Evolutionary conservation across 805 yeast genomes (phyloP).

Genomic region (Grigorovia transvaalensis): DNA sequence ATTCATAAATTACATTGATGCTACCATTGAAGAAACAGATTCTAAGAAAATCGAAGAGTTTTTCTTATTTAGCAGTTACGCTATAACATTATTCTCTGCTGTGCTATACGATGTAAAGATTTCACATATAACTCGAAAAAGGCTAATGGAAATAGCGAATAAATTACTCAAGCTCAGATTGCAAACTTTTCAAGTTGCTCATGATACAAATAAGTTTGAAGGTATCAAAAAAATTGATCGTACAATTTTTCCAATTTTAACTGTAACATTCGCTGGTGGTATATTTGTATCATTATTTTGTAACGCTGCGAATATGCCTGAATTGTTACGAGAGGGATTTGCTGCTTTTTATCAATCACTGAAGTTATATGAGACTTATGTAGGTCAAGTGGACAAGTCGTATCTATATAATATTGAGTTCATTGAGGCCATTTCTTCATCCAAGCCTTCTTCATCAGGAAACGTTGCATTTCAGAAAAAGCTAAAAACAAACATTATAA

Average conservation of each 20-base stretch:
- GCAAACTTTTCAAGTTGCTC: slow-evolving; percentile 18
- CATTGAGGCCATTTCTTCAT: slow-evolving; percentile 37
- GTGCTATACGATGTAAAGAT: slow-evolving; percentile 20
- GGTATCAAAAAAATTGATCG: slow-evolving; percentile 16
- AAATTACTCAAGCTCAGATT: slow-evolving; percentile 30
- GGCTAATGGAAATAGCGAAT: slow-evolving; percentile 29
- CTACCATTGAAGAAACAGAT: slow-evolving; percentile 14
- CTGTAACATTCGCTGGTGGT: slow-evolving; percentile 37
- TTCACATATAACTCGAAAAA: slow-evolving; percentile 24
- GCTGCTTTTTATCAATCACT: slow-evolving; percentile 7
- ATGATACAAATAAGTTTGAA: slow-evolving; percentile 14
- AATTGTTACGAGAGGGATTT: slow-evolving; percentile 5
- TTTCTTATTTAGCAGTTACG: slow-evolving; percentile 21
- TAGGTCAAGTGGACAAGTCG: slow-evolving; percentile 13
- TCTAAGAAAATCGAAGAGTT: slow-evolving; percentile 4
- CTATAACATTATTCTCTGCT: slow-evolving; percentile 29
- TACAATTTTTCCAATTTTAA: slow-evolving; percentile 22
- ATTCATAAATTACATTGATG: slow-evolving; percentile 7
- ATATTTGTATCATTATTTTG: slow-evolving; percentile 41
- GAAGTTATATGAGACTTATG: slow-evolving; percentile 18
- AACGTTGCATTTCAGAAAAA: slow-evolving; percentile 62
- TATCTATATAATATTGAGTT: slow-evolving; percentile 26
- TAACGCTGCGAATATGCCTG: slow-evolving; percentile 8
- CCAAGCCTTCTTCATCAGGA: slow-evolving; percentile 55
- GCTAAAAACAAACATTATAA: slow-evolving; percentile 35